Conservation (phyloP, 2,329 filamentous ascomycete genomes). For the Ophiocordyceps unilateralis region DNA sequence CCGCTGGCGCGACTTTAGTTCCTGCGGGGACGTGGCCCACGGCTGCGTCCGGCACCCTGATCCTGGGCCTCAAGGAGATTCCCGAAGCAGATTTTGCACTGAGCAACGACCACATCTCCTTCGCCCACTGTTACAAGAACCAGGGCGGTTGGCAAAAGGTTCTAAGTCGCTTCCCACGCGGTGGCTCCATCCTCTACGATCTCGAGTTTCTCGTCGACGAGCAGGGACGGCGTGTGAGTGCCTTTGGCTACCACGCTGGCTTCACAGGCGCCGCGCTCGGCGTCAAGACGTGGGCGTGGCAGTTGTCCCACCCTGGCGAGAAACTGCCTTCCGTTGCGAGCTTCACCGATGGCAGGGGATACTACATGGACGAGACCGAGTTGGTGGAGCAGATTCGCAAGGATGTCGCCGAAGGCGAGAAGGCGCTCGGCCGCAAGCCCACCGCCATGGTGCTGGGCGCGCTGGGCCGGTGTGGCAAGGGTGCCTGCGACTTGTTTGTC, state of each 20-base stretch:
- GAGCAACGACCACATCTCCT: slow-evolving; percentile 32
- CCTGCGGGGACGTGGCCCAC: slow-evolving; percentile 50
- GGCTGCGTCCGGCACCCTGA: slow-evolving; percentile 48
- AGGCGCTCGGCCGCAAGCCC: slow-evolving; percentile 50
- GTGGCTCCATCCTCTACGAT: slow-evolving; percentile 46
- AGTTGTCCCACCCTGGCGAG: slow-evolving; percentile 52
- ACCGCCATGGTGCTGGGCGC: slow-evolving; percentile 72
- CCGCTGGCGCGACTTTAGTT: slow-evolving; percentile 47
- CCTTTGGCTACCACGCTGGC: slow-evolving; percentile 59
- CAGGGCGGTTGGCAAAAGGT: slow-evolving; percentile 67
- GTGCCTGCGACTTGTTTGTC: slow-evolving; percentile 64
- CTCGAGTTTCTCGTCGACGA: slow-evolving; percentile 73
- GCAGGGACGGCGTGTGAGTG: slow-evolving; percentile 51
- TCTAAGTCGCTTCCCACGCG: slow-evolving; percentile 61
- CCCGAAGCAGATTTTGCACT: slow-evolving; percentile 48
- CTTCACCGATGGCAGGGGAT: slow-evolving; percentile 29
- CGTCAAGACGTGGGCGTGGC: slow-evolving; percentile 68
- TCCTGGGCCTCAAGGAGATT: slow-evolving; percentile 65
- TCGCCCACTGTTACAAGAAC: slow-evolving; percentile 60
- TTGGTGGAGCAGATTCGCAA: slow-evolving; percentile 26
- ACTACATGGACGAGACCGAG: slow-evolving; percentile 51
- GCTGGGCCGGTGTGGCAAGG: slow-evolving; percentile 67
- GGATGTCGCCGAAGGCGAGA: slow-evolving; percentile 50
- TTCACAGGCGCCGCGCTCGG: slow-evolving; percentile 61
- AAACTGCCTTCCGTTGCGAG: slow-evolving; percentile 36